Base-by-base conservation (phyloP, 345 rosid species). In the Dimocarpus longan region DNA sequence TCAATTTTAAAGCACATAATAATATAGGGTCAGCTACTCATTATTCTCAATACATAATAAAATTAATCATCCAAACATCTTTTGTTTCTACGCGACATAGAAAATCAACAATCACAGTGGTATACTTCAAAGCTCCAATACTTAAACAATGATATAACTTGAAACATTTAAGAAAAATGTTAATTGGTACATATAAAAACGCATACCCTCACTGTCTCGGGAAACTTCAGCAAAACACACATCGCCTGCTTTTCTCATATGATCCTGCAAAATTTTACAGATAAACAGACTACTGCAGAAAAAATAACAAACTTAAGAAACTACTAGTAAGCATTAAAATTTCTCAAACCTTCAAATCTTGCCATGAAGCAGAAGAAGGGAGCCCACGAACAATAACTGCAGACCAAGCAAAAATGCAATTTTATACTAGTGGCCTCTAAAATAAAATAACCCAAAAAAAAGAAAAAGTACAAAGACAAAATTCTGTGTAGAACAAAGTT, bases 281-380 rank as follows among this genome's bases (percentile, higher is more conserved):
- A 81, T 52, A 78, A 50, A 32, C 68, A 44, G 37, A 81, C 12
- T 56, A 66, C 28, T 60, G 78, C 18, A 72, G 72, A 44, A 39
- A 28, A 24, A 56, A 11, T 21, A 32, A 69, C 59, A 57, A 69
- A 22, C 54, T 26, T 24, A 50, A 32, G 62, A 43, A 11, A 28
- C 32, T 32, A 7, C n/a, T 80, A 12, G 19, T 48, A 19, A 80
- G 42, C 3, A 75, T 62, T 1, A 80, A 15, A 59, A 60, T 70
- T 19, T 68, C 44, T 66, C 77, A 73, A 54, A 91, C 98, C 98
- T 95, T 95, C 86, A 95, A 84, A 89, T 93, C 98, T 85, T 95
- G 98, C 98, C 98, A 95, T 62, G 98, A 95, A 80, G 98, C 97
- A 85, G 98, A 95, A 79, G 97, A 91, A 71, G 98, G 92, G 16